Conservation (phyloP, 169 alveolate genomes). For the Neospora caninum region DNA sequence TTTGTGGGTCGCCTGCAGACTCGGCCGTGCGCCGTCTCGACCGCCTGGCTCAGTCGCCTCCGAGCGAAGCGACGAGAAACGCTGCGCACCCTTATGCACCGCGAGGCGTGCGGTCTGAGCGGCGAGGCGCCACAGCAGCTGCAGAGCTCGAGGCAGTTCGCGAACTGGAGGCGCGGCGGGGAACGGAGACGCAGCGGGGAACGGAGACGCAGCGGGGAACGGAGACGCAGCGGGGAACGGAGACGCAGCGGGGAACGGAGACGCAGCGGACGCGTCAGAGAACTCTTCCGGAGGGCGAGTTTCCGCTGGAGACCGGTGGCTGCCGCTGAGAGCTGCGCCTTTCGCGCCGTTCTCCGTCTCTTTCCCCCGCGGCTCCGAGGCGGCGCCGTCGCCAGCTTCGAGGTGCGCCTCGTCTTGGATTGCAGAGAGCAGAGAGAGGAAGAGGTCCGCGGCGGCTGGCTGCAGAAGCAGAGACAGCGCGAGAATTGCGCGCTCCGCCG, state of each 20-base stretch:
- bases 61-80: too few relatives aligned
- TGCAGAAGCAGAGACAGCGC: constrained; percentile 8
- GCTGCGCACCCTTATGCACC: constrained; percentile 13
- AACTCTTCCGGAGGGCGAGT: background rate
- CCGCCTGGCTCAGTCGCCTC: background rate
- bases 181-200: background rate
- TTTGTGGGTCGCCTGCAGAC: background rate
- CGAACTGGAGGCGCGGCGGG: too few relatives aligned
- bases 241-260: too few relatives aligned
- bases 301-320: background rate
- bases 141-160: background rate
- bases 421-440: background rate
- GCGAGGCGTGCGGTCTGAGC: background rate
- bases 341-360: background rate
- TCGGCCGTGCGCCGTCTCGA: background rate
- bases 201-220: too few relatives aligned
- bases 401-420: background rate
- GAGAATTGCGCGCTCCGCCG: constrained; percentile 10
- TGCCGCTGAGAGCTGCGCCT: background rate
- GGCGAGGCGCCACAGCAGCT: constrained; percentile 16
- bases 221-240: too few relatives aligned
- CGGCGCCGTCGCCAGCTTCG: too few relatives aligned
- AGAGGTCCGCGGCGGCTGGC: background rate
- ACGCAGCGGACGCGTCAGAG: background rate
- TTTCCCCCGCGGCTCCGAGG: background rate